Conservation (phyloP, 2,329 filamentous ascomycete genomes). For the Alternaria panax region DNA sequence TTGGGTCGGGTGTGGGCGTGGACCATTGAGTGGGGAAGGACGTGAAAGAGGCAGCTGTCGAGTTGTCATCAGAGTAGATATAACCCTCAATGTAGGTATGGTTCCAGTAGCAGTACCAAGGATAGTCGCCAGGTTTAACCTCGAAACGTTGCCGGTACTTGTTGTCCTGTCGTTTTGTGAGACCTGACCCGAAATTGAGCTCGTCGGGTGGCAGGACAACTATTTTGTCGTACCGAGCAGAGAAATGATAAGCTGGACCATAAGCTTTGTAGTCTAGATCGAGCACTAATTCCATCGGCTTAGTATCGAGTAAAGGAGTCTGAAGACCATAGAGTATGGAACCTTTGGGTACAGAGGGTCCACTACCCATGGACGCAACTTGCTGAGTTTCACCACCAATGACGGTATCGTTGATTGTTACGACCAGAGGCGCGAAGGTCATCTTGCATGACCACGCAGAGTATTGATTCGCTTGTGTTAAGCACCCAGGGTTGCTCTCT, state of each 20-base stretch:
- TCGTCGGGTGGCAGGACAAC: constrained; percentile 60
- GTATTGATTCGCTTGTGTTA: constrained; percentile 54
- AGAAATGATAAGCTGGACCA: constrained; percentile 71
- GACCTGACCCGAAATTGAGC: constrained; percentile 37
- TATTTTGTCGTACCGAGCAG: constrained; percentile 68
- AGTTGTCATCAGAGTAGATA: constrained; percentile 66
- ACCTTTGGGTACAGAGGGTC: constrained; percentile 47
- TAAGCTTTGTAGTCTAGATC: constrained; percentile 64
- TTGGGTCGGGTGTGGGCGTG: constrained; percentile 24
- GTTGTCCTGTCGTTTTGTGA: constrained; percentile 32
- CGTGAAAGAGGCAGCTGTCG: constrained; percentile 48
- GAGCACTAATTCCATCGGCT: constrained; percentile 61
- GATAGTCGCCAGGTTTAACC: constrained; percentile 63
- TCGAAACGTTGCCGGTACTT: constrained; percentile 51
- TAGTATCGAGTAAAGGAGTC: constrained; percentile 59
- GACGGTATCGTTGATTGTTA: constrained; percentile 36
- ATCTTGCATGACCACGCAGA: constrained; percentile 61
- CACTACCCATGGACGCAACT: constrained; percentile 32
- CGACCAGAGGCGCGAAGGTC: constrained; percentile 44
- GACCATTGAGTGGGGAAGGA: constrained; percentile 34
- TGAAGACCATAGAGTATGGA: constrained; percentile 68
- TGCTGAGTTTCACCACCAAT: constrained; percentile 16
- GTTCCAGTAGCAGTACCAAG: constrained; percentile 77
- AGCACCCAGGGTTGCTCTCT: constrained; percentile 59
- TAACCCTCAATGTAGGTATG: constrained; percentile 71